Conservation (phyloP, 169 alveolate species). For the Eimeria praecox region DNA sequence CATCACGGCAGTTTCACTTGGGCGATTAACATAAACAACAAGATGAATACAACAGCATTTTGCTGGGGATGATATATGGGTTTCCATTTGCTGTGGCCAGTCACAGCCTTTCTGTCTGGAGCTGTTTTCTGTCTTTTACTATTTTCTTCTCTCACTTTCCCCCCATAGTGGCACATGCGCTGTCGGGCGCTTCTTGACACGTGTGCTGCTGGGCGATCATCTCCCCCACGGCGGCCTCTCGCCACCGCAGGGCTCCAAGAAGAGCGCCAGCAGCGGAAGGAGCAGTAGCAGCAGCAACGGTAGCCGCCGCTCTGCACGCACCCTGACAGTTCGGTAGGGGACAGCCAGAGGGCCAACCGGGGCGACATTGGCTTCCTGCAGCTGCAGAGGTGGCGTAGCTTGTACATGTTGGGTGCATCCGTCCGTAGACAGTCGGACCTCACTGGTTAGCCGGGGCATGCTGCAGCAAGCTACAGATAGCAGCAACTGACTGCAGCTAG, state of each 20-base stretch:
- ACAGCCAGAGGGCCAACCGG: not conserved
- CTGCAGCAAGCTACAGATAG: not conserved
- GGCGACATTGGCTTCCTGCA: constrained; percentile 2
- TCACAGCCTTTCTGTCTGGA: not conserved
- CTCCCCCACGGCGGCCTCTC: not conserved
- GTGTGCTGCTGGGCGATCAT: not conserved
- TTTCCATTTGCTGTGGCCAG: not conserved
- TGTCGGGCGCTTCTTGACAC: not conserved
- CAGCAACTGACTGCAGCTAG: not conserved
- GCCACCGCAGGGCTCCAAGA: constrained; percentile 4
- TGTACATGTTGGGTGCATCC: not conserved
- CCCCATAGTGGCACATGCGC: constrained; percentile 1
- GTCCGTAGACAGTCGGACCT: not conserved
- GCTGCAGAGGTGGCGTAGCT: constrained; percentile 3
- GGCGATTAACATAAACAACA: not conserved
- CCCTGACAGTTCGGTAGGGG: not conserved
- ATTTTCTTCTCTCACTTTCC: not conserved
- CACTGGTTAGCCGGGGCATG: not conserved
- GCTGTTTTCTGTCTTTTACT: not conserved
- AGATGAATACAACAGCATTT: not conserved
- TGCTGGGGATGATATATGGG: not conserved
- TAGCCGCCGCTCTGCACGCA: not conserved
- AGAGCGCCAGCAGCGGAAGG: not conserved
- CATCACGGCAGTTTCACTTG: not conserved
- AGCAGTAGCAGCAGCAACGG: constrained; percentile 37